Base-by-base conservation (phyloP, 2,329 filamentous ascomycete genomes). In the Aspergillus proliferans region DNA sequence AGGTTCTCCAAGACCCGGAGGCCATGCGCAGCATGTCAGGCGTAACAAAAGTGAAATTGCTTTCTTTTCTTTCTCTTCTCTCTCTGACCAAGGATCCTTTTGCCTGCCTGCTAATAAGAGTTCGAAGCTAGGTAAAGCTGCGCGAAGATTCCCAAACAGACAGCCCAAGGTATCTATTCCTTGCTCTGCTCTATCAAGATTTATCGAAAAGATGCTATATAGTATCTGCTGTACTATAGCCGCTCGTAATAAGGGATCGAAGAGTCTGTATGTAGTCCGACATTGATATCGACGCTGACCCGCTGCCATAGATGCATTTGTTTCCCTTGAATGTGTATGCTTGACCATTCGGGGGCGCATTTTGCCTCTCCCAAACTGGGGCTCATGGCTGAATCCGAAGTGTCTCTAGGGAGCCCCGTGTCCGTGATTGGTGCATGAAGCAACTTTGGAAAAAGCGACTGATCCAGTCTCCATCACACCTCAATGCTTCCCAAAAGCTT, bases 61-160 rank as follows among this genome's bases (percentile, higher is more conserved):
- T 62, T 57, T 63, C 58, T 59, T 57, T 62, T 53, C 62, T 55
- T 64, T 18, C 10, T 57, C 61, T 54, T 62, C 55, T 64, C 56
- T 64, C 50, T 64, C 54, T 61, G 63, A 58, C 57, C 59, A 60
- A 63, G 61, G 59, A 62, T 63, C 58, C 59, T 64, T 30, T 54
- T 72, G 73, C 70, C 74, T 84, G 81, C 85, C 83, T 85, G 81
- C 85, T 84, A 85, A 87, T 87, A 83, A 83, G 80, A 83, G 66
- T 71, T 71, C 71, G 79, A 81, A 82, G 81, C 83, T 87, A 86
- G 81, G 79, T 81, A 80, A 78, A 82, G 74, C 54, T 65, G 61
- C 59, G 65, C 72, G 71, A 71, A 58, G 61, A 54, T 56, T 56
- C 57, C 58, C 59, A 63, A 46, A 56, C 58, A 63, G 62, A 60